These are phyloP conservation scores for Kickxella alabastrina DNA, from an alignment of 192 early-diverging fungal species.

Conservation along the genomic window DNA sequence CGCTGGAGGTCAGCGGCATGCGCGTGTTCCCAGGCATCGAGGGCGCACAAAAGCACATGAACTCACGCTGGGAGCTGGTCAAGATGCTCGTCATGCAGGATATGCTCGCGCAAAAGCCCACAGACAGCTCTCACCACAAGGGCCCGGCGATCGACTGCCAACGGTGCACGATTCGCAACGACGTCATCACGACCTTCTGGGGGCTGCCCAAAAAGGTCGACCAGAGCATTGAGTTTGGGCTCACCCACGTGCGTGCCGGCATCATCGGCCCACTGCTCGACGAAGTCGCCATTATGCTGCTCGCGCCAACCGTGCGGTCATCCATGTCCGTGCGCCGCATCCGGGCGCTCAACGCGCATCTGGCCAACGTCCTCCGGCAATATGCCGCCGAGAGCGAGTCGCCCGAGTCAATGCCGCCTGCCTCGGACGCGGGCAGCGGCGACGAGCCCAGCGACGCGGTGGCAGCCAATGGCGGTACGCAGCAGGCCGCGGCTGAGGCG, in stretches of 20 bases:
- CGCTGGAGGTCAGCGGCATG: slow-evolving; percentile 28
- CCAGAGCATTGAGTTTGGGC: slow-evolving; percentile 38
- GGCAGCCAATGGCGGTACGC: neutral
- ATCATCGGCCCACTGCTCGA: slow-evolving; percentile 39
- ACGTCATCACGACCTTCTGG: slow-evolving; percentile 51
- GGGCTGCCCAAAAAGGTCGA: slow-evolving; percentile 45
- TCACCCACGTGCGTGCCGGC: slow-evolving; percentile 42
- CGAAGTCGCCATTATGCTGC: slow-evolving; percentile 34
- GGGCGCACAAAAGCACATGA: slow-evolving; percentile 37
- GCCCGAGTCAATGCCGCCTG: neutral
- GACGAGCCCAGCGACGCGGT: neutral
- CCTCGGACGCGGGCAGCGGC: neutral
- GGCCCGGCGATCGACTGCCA: slow-evolving; percentile 41
- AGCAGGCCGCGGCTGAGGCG: slow-evolving; percentile 4
- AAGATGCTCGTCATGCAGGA: slow-evolving; percentile 51
- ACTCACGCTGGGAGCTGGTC: slow-evolving; percentile 51
- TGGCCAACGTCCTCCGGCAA: slow-evolving; percentile 23
- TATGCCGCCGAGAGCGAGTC: neutral
- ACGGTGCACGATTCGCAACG: slow-evolving; percentile 42
- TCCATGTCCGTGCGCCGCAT: slow-evolving; percentile 20
- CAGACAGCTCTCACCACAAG: slow-evolving; percentile 26
- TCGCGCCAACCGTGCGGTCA: slow-evolving; percentile 15
- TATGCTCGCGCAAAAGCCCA: slow-evolving; percentile 27
- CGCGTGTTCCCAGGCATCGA: slow-evolving; percentile 41
- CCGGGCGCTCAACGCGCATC: slow-evolving; percentile 24